phyloP scores from a whole-genome alignment of 2,329 filamentous ascomycete species.

The Trichophyton equinum region DNA sequence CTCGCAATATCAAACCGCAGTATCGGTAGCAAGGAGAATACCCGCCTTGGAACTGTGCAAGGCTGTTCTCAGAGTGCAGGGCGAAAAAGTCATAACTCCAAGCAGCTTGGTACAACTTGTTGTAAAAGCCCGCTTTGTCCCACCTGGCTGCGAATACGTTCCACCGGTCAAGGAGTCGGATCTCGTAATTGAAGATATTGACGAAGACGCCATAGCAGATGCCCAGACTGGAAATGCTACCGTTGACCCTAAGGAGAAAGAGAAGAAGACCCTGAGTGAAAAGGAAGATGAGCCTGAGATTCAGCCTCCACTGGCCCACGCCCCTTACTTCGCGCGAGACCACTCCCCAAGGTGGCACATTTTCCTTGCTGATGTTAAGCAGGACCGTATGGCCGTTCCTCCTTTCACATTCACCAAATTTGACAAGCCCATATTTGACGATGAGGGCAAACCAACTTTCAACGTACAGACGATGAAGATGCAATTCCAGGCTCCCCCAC shows the following conservation, averaged over 20 bases:
- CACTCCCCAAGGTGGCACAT: slow-evolving; percentile 86
- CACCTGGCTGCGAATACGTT: slow-evolving; percentile 64
- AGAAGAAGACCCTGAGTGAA: slow-evolving; percentile 43
- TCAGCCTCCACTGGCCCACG: slow-evolving; percentile 73
- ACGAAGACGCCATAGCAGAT: slow-evolving; percentile 79
- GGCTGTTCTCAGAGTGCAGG: slow-evolving; percentile 96
- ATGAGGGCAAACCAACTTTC: slow-evolving; percentile 74
- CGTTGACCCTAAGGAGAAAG: slow-evolving; percentile 53
- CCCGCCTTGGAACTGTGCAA: slow-evolving; percentile 75
- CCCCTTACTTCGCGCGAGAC: slow-evolving; percentile 80
- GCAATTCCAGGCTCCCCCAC: slow-evolving; percentile 88
- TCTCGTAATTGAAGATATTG: slow-evolving; percentile 80
- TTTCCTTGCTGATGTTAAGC: slow-evolving; percentile 86
- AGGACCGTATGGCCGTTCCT: slow-evolving; percentile 90
- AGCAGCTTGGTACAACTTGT: slow-evolving; percentile 87
- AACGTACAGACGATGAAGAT: slow-evolving; percentile 94
- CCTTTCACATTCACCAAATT: slow-evolving; percentile 93
- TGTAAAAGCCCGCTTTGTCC: slow-evolving; percentile 86
- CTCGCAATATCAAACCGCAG: slow-evolving; percentile 60
- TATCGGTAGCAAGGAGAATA: slow-evolving; percentile 69
- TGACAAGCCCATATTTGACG: slow-evolving; percentile 74
- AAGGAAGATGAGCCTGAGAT: slow-evolving; percentile 43
- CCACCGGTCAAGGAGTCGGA: slow-evolving; percentile 65
- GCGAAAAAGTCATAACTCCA: slow-evolving; percentile 84
- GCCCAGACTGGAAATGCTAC: slow-evolving; percentile 49